Evolutionary conservation across 106 monocot genomes (phyloP).

Genomic region (Dendrobium chrysotoxum): DNA sequence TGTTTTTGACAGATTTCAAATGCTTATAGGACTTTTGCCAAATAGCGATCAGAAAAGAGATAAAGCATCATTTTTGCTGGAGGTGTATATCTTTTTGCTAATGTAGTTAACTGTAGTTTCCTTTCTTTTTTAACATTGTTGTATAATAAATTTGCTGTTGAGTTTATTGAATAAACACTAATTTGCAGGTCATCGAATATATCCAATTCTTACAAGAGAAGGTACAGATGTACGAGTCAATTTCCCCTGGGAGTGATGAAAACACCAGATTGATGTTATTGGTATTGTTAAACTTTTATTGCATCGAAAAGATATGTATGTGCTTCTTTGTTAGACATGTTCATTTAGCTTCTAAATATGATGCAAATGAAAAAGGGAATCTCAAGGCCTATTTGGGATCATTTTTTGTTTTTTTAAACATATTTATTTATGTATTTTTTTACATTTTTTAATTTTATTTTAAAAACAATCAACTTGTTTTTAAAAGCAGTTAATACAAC

Average conservation of each 20-base stretch:
- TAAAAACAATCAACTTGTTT: too few relatives aligned
- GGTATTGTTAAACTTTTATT: slow-evolving; percentile 21
- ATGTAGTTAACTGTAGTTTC: background rate
- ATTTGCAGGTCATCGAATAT: slow-evolving; percentile 51
- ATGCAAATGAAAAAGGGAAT: too few relatives aligned
- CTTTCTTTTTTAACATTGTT: background rate
- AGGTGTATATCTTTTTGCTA: slow-evolving; percentile 18
- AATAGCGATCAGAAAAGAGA: slow-evolving; percentile 65
- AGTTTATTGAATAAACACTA: background rate
- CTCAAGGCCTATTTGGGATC: too few relatives aligned
- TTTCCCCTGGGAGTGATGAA: slow-evolving; percentile 40
- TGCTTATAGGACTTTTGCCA: slow-evolving; percentile 55
- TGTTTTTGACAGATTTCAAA: slow-evolving; percentile 50
- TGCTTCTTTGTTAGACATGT: too few relatives aligned
- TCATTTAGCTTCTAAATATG: too few relatives aligned
- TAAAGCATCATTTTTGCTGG: slow-evolving; percentile 59
- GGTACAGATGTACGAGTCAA: slow-evolving; percentile 35
- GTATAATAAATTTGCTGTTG: too few relatives aligned
- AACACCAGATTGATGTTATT: slow-evolving; percentile 41
- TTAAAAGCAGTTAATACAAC: too few relatives aligned
- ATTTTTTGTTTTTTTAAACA: too few relatives aligned
- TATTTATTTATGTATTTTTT: too few relatives aligned
- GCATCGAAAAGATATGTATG: too few relatives aligned
- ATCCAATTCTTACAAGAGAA: slow-evolving; percentile 52
- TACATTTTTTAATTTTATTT: too few relatives aligned